Evolutionary conservation across 768 basidiomycete species (phyloP).

Genomic region (Paxillus rubicundulus): DNA sequence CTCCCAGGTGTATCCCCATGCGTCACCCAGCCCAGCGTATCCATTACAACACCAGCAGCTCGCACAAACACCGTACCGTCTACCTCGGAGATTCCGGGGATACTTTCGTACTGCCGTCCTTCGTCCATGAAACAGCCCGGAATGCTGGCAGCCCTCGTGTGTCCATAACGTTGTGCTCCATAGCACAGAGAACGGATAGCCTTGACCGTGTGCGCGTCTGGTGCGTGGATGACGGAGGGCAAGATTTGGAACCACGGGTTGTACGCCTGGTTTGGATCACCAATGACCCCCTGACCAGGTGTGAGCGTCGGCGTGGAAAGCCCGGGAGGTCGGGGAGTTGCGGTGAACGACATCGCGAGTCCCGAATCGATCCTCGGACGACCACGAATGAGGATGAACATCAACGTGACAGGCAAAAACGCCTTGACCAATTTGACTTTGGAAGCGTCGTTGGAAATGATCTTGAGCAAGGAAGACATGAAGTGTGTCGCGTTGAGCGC

Average conservation of each 20-base stretch:
- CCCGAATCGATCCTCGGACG: conserved; percentile 50
- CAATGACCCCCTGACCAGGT: conserved; percentile 26
- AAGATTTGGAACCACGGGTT: conserved; percentile 55
- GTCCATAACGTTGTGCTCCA: conserved; percentile 47
- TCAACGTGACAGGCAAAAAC: conserved; percentile 38
- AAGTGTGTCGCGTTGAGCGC: conserved; percentile 52
- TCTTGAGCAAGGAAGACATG: conserved; percentile 41
- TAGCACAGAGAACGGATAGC: conserved; percentile 45
- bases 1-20: conserved; percentile 46
- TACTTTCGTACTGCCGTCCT: conserved; percentile 43
- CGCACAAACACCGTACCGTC: conserved; percentile 60
- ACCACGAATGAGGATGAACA: conserved; percentile 42
- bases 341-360: conserved; percentile 46
- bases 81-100: conserved; percentile 38
- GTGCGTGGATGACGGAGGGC: conserved; percentile 44
- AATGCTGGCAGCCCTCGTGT: conserved; percentile 37
- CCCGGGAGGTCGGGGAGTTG: conserved; percentile 40
- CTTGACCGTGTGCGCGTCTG: conserved; percentile 53
- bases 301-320: conserved; percentile 1
- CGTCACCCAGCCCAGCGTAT: conserved; percentile 54
- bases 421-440: conserved; percentile 46
- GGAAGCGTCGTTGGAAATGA: conserved; percentile 30
- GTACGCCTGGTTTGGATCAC: conserved; percentile 37
- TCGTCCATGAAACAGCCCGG: conserved; percentile 42
- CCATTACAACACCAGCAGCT: conserved; percentile 55